Base-by-base conservation (phyloP, 805 yeast genomes). In the Hanseniaspora guilliermondii region DNA sequence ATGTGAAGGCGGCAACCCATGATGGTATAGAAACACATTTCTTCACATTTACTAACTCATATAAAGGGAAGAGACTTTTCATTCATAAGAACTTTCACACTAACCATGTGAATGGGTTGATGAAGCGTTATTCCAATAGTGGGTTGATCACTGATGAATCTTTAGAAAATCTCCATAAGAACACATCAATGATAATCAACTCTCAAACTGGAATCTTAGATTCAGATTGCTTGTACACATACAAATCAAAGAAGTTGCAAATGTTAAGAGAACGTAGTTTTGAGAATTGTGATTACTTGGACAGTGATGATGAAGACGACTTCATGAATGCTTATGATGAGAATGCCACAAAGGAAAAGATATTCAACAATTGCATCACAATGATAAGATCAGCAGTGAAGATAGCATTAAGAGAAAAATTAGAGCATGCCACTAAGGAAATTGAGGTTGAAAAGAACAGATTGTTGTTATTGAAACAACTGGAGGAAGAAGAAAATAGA, bases 341-440 rank as follows among this genome's bases (percentile, higher is more conserved):
- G 6, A 57, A 55, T 35, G 50, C 53, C 14, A 58, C 59, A 9
- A 68, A 71, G 47, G 70, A 66, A 83, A 74, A 65, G 75, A 88
- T 49, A 69, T 85, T 62, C 82, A 79, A 61, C 95, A 88, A 67
- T 83, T 52, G 91, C 12, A 83, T 89, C 38, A 79, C 84, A 25
- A 76, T 87, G 73, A 76, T 89, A 58, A 87, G 86, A 61, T 74
- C 85, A 53, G 84, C 87, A 55, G 85, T 89, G 1, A 83, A 93
- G 4, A 79, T 86, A 53, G 73, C 87, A 64, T 76, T 89, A 60
- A 86, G 85, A 62, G 81, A 79, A 59, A 76, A 87, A 45, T 76
- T 89, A 33, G 73, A 85, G 62, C 78, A 76, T 32, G 86, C 95
- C 0, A 88, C 82, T 63, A 84, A 85, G 58, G 89, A 83, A 61